Base-by-base conservation (phyloP, 306 rosid genomes). In the Begonia fuchsioides region DNA sequence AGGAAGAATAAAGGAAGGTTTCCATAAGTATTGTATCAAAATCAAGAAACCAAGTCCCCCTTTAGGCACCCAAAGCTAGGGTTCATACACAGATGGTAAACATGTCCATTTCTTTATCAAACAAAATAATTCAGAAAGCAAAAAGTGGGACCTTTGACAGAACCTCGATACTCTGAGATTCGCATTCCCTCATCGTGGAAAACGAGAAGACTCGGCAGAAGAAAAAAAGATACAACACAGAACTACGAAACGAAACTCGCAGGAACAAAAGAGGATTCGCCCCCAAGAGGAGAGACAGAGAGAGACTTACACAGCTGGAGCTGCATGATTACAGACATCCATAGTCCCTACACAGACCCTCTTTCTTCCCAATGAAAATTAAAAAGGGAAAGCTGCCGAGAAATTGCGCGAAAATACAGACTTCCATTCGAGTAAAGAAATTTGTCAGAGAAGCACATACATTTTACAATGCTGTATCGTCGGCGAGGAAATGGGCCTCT, bases 151-250 rank as follows among this genome's bases (percentile, higher is more conserved):
- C 35, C 35, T 26, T 26, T 26, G 35, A 51, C 53, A 68, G 55
- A 68, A 57, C 67, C 79, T 62, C 68, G 70, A 71, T 71, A 63
- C 64, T 50, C 57, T 50, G 61, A 66, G 74, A 78, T 70, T 78
- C 71, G 69, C 60, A 62, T 54, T 52, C 62, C 66, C 43, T 71
- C 86, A 66, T 75, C 47, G 76, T 47, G 55, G 69, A 73, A 71
- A 71, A 62, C 58, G 58, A 71, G 54, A 59, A 54, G 52, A n/a
- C 65, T 45, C 45, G 39, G 64, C 53, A 58, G 14, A 16, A 58
- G 14, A 16, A 47, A 47, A 47, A 47, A 10, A 15, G 9, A 46
- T 13, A 13, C 1, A 12, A 46, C 11, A 12, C 9, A 39, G 18
- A 39, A 39, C 14, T 18, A 26, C 5, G 17, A 40, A 13, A 15